Conservation (phyloP, 208 protist species). For the Trypanosoma caninum region DNA sequence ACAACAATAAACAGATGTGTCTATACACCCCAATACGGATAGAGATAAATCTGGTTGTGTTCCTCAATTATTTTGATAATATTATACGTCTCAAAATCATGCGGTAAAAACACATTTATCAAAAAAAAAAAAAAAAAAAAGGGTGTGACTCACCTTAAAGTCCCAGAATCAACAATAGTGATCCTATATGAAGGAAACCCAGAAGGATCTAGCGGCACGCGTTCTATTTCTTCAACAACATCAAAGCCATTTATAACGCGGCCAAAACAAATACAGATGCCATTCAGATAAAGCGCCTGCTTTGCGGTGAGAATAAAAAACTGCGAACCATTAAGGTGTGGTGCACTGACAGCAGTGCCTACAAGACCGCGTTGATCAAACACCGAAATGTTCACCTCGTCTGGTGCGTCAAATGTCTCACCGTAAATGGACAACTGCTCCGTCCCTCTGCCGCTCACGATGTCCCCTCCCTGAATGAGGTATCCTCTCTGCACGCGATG, state of each 20-base stretch:
- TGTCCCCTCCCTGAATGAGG: conserved; percentile 90
- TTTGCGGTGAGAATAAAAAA: conserved; percentile 89
- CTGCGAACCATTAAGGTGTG: conserved; percentile 95
- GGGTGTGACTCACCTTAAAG: conserved; percentile 14
- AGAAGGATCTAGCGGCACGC: conserved; percentile 31
- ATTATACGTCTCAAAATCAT: no score
- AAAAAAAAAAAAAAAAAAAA: no score
- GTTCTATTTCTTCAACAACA: conserved; percentile 77
- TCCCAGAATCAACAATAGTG: conserved; percentile 65
- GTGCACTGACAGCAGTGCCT: conserved; percentile 97
- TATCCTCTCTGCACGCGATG: conserved; percentile 92
- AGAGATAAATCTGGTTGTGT: no score
- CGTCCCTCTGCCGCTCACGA: conserved; percentile 82
- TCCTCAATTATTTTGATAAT: no score
- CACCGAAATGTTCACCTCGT: conserved; percentile 93
- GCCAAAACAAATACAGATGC: conserved; percentile 96
- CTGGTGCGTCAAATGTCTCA: conserved; percentile 89
- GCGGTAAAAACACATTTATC: conserved; percentile 12
- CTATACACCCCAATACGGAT: no score
- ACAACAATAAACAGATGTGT: no score
- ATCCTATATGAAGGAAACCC: conserved; percentile 46
- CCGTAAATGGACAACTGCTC: conserved; percentile 97
- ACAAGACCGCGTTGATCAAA: conserved; percentile 87
- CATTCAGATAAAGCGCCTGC: conserved; percentile 73
- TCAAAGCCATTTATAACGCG: conserved; percentile 81